Evolutionary conservation across 2,329 filamentous ascomycete genomes (phyloP), one percentile per base, ranked within the genome.

Genomic region (Pseudocercospora vitis): DNA sequence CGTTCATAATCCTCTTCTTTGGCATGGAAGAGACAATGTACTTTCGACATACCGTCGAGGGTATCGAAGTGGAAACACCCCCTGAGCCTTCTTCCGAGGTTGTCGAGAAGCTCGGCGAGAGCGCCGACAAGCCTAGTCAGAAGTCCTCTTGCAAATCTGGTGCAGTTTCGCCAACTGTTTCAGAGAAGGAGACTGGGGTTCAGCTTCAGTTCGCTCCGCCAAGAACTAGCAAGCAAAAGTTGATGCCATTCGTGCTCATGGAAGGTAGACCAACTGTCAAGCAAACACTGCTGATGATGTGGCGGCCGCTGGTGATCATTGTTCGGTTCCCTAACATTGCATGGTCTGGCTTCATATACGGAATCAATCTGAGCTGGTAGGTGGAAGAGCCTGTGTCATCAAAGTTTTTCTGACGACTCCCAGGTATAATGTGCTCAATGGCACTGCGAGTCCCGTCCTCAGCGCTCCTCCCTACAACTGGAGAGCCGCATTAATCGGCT

Each of bases 1-100:
- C 69, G 7, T 76, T 79, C 24, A 57, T 83, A 18, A 73, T 81
- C 55, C 68, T 80, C 1, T 82, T 82, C 68, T 78, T 84, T 60
- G 76, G 78, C 61, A 77, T 83, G 71, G 82, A 84, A 63, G 81
- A 84, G 64, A 82, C 81, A 2, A 83, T 80, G 61, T 82, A 77
- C 50, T 62, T 62, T 45, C 53, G 61, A 19, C 50, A 65, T 45
- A 46, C 44, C 14, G 26, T 53, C 4, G 52, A 56, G 23, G 56
- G 56, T 4, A 26, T 58, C 9, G 55, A 55, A 12, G 42, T 50
- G 2, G 39, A 19, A 4, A 28, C 47, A 8, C 47, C 47, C n/a
- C 32, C 47, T 3, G 35, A 47, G 35, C 32, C 26, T 16, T 4
- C 33, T 21, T 28, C 33, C 4, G 40, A 48, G 6, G 16, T 31